Percentiles rank a stretch among this genome's conserved stretches.
Conservation (phyloP, 305 asterid species). For the Solanum hybrid region DNA sequence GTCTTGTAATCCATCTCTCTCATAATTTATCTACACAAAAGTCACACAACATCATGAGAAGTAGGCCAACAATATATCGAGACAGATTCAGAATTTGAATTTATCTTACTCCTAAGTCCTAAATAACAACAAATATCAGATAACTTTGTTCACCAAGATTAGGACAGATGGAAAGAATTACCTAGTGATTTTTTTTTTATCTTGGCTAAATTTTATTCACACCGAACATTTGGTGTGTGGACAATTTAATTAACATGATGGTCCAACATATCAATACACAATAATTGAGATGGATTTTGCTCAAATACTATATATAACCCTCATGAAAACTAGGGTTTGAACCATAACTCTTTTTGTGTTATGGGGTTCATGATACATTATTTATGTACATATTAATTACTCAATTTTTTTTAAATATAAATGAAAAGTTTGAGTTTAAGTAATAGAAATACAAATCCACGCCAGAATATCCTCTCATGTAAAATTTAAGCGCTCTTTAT, state of each 20-base stretch:
- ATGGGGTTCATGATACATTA: neutral
- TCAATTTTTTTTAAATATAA: neutral
- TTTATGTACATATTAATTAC: neutral
- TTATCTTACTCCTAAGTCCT: neutral
- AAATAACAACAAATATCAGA: fast-evolving
- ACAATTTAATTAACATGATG: neutral
- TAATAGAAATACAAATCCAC: neutral
- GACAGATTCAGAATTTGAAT: neutral
- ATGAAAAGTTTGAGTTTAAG: neutral
- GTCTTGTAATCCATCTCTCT: neutral
- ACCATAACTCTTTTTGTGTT: neutral
- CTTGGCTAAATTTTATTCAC: neutral
- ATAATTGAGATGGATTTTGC: neutral
- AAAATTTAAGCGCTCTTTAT: neutral
- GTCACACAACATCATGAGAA: neutral
- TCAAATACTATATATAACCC: neutral
- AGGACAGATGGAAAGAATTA: neutral
- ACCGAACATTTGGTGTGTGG: neutral
- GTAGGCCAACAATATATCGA: neutral
- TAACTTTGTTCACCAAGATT: neutral
- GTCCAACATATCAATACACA: neutral
- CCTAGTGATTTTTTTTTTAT: neutral
- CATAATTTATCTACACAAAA: neutral
- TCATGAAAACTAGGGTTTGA: neutral
- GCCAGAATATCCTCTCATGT: neutral